These are phyloP conservation scores for Candida smagusa DNA, from an alignment of 1,139 yeast genomes.

Conservation along the genomic window DNA sequence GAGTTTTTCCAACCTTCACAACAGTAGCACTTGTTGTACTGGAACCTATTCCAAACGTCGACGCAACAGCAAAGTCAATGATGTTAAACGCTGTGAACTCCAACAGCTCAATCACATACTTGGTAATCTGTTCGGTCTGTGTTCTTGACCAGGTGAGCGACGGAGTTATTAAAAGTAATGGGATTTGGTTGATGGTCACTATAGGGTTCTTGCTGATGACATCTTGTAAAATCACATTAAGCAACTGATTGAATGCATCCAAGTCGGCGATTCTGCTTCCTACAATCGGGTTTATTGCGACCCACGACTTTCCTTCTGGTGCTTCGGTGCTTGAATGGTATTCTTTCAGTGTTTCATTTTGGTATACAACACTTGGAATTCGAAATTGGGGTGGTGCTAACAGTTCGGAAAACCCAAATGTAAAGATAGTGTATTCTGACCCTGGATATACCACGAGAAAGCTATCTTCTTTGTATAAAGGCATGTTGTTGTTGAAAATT, in stretches of 20 bases:
- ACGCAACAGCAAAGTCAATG: slow-evolving; percentile 65
- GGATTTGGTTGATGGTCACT: slow-evolving; percentile 46
- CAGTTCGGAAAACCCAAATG: slow-evolving; percentile 79
- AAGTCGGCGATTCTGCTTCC: slow-evolving; percentile 63
- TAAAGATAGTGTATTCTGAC: slow-evolving; percentile 68
- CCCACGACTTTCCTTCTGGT: slow-evolving; percentile 35
- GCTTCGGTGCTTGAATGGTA: slow-evolving; percentile 16
- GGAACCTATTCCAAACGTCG: slow-evolving; percentile 72
- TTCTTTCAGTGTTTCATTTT: slow-evolving; percentile 34
- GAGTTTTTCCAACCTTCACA: slow-evolving; percentile 75
- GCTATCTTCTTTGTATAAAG: slow-evolving; percentile 59
- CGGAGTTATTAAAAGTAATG: slow-evolving; percentile 57
- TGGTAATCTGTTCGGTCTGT: slow-evolving; percentile 66
- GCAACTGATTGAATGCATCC: slow-evolving; percentile 67
- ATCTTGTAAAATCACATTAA: slow-evolving; percentile 60
- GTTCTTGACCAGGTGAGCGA: slow-evolving; percentile 67
- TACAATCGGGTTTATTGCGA: slow-evolving; percentile 59
- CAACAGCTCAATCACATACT: slow-evolving; percentile 70
- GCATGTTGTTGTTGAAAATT: slow-evolving; percentile 31
- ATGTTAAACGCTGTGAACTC: slow-evolving; percentile 73
- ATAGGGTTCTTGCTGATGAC: slow-evolving; percentile 49
- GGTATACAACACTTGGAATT: slow-evolving; percentile 74
- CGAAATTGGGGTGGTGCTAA: slow-evolving; percentile 73
- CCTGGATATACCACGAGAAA: slow-evolving; percentile 76
- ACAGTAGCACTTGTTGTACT: slow-evolving; percentile 59